Evolutionary conservation across 345 rosid species (phyloP), one percentile per base, ranked within the genome.

Genomic region (Litchi chinensis): DNA sequence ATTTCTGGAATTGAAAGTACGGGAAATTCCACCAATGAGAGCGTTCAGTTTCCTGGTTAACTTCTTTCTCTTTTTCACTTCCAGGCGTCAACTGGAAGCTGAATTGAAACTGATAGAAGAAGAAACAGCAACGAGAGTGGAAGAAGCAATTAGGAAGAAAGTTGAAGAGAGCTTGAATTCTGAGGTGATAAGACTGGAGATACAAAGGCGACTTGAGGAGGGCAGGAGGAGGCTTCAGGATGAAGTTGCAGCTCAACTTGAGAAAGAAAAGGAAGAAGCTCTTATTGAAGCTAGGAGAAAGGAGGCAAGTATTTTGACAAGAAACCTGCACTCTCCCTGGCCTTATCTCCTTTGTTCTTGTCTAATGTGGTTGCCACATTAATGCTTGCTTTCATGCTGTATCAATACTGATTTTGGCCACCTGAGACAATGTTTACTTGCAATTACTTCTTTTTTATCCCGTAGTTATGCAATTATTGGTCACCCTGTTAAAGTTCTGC

Each of bases 41-140:
- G 77, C 79, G 66, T 28, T 83, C 75, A 60, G 70, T 85, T 88
- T 82, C 77, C 75, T 57, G 77, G 77, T 80, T 83, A 79, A 86
- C 85, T 84, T 82, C 77, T 70, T 60, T 60, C 24, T 67, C 64
- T 77, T 48, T 41, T 88, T 40, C 70, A 21, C 70, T 86, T 76
- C 46, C 93, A 96, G 99, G 98, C 93, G 93, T 72, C 99, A 96
- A 73, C 90, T 71, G 76, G 98, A 96, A 85, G 98, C 97, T 9
- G 99, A 96, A 82, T 60, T 90, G 73, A 94, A 93, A 82, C 88
- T 96, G 46, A 86, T 96, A 62, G 95, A 93, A 87, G 99, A 96
- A 85, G 99, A 96, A 85, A 96, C 98, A 73, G 82, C 87, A 44
- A 96, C 87, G 80, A 88, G 98, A 77, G 90, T 94, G 74, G 98